Evolutionary conservation across 805 yeast species (phyloP), one percentile per base, ranked within the genome.

Genomic region (Candida tammaniensis): DNA sequence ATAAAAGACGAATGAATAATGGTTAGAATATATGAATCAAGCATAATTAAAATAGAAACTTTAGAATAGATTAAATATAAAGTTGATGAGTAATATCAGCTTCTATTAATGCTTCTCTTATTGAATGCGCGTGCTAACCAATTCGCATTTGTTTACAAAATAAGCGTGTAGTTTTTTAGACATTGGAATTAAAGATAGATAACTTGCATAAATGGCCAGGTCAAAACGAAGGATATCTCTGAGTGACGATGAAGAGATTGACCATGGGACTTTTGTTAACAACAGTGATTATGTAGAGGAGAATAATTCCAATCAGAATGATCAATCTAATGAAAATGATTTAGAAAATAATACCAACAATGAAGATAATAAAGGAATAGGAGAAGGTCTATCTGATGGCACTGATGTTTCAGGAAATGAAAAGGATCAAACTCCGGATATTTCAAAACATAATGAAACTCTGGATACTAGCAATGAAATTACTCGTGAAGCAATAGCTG

Each of bases 201-300:
- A 28, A 32, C 30, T 23, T 27, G 30, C 13, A 27, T 27, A 20
- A 27, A 30, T 35, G 35, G 28, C 19, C 5, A 34, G 46, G 31
- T 13, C 19, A 11, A 39, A 40, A 22, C 30, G 44, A 31, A 36
- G 38, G 27, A 35, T 35, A 12, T 20, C 23, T 7, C 29, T 24
- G 27, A 33, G 27, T 17, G 32, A 23, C 3, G 38, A 35, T 4
- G 43, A 31, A 7, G 35, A 17, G 10, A 24, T n/a, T 21, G 38
- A 28, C 8, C 10, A 30, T 7, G 42, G 35, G 5, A 54, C 68
- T 1, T 67, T 67, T 35, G 50, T 67, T 26, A 67, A 67, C 39
- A 67, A 67, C 38, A 64, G 70, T 39, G 72, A 67, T 34, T 57
- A 55, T 31, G 27, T 23, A 22, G 24, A 9, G 14, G 13, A 17